Base-by-base conservation (phyloP, 306 rosid genomes). In the Cicer arietinum region DNA sequence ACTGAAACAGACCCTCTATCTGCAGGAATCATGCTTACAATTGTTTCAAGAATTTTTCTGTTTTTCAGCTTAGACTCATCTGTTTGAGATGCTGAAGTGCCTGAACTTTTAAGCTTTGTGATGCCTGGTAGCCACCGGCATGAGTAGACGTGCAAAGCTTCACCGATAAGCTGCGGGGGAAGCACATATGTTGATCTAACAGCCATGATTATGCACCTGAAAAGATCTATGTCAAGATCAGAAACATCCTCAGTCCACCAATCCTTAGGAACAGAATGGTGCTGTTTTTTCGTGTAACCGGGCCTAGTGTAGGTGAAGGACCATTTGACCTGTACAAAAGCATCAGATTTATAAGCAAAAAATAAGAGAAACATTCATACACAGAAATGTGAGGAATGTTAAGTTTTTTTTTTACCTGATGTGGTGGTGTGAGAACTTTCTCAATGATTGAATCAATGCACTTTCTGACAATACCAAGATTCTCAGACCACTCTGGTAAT, bases 211-310 rank as follows among this genome's bases (percentile, higher is more conserved):
- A 94, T 80, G 54, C 96, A 90, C 40, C 98, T 89, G 74, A 94
- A 92, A 18, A 88, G 86, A 87, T 94, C 98, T 67, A 92, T 82
- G 80, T 94, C 93, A 25, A 94, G 96, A 79, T 94, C 98, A 70
- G 99, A 79, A 40, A 94, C 79, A 74, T 94, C 97, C 79, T 94
- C 98, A 0, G 98, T 94, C 99, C 99, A 94, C 99, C 99, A 94
- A 87, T 94, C 99, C 84, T 83, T 94, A 14, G 98, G 99, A 17
- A 90, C 97, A 79, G 91, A 86, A 71, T 90, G 89, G 67, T 86
- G 91, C 59, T 84, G 88, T 76, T 89, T 92, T 76, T 80, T 89
- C 17, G 58, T 78, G 75, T 90, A 92, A 76, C 99, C 99, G 0
- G 93, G 99, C 76, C 99, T 89, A 0, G 99, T 92, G 57, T 94